These are phyloP conservation scores for Lactifluus volemus DNA, from an alignment of 768 basidiomycete genomes.

Conservation along the genomic window DNA sequence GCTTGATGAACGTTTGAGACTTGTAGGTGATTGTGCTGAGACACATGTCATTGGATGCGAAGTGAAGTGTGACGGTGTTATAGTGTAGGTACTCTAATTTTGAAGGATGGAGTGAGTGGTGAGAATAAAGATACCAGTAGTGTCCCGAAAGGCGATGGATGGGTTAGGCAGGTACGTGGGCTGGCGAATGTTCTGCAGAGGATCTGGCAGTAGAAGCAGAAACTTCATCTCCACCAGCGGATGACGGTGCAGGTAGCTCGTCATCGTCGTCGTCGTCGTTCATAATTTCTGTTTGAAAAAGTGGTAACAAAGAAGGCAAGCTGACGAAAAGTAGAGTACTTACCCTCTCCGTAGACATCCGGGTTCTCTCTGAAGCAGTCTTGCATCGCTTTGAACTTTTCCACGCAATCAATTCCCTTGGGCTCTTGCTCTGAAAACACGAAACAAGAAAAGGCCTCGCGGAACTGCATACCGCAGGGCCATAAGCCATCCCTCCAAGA, in stretches of 20 bases:
- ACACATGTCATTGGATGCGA: conserved; percentile 3
- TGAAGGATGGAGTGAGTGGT: conserved; percentile 17
- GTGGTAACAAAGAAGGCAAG: background rate
- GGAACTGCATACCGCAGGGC: conserved; percentile 93
- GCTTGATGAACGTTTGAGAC: background rate
- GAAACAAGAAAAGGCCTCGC: conserved; percentile 95
- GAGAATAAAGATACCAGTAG: conserved; percentile 16
- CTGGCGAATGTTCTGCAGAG: background rate
- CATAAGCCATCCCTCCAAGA: conserved; percentile 97
- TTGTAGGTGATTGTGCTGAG: conserved; percentile 1
- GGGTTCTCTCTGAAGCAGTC: conserved; percentile 95
- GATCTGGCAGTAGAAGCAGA: background rate
- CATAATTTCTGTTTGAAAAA: conserved; percentile 14
- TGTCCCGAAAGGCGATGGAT: background rate
- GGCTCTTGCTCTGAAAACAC: conserved; percentile 91
- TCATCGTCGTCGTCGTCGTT: conserved; percentile 16
- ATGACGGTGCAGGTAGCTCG: background rate
- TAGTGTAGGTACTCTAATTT: conserved; percentile 17
- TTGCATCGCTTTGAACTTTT: conserved; percentile 97
- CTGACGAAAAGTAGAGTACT: conserved; percentile 24
- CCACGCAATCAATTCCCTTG: conserved; percentile 96
- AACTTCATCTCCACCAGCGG: background rate
- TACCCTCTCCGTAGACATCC: conserved; percentile 92
- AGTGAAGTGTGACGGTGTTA: conserved; percentile 1
- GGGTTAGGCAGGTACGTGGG: background rate